Conservation (phyloP, 1,284 basidiomycete genomes). For the Sphagnurus paluster region DNA sequence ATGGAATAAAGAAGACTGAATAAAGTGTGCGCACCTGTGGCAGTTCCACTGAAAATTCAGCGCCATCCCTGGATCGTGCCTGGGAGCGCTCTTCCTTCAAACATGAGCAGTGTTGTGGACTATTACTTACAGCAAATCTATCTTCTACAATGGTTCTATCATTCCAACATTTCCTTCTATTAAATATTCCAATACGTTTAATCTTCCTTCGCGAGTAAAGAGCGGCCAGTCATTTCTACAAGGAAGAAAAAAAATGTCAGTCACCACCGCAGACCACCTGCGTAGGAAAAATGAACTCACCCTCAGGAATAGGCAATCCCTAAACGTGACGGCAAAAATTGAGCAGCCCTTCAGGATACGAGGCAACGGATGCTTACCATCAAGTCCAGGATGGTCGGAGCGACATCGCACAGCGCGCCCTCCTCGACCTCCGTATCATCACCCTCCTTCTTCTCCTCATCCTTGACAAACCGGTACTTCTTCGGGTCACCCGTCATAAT, state of each 20-base stretch:
- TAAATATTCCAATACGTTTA: too few species aligned
- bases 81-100: too few species aligned
- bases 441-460: slow-evolving; percentile 42
- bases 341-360: background rate
- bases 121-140: too few species aligned
- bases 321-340: slow-evolving; percentile 16
- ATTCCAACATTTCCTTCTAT: too few species aligned
- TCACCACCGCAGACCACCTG: background rate
- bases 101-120: too few species aligned
- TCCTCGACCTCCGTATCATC: slow-evolving; percentile 55
- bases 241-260: background rate
- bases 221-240: slow-evolving; percentile 25
- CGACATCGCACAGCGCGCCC: slow-evolving; percentile 85
- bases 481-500: slow-evolving; percentile 41
- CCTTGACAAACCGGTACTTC: slow-evolving; percentile 33
- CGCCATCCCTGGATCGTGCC: too few species aligned
- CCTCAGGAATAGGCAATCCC: slow-evolving; percentile 61
- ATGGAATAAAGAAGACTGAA: too few species aligned
- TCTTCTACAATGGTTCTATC: too few species aligned
- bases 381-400: slow-evolving; percentile 80
- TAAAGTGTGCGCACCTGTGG: too few species aligned
- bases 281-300: slow-evolving; percentile 34
- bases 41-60: too few species aligned
- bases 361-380: slow-evolving; percentile 44
- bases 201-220: slow-evolving; percentile 16